These are phyloP conservation scores for Cystobasidium pallidum DNA, from an alignment of 1,284 basidiomycete genomes.

Conservation along the genomic window DNA sequence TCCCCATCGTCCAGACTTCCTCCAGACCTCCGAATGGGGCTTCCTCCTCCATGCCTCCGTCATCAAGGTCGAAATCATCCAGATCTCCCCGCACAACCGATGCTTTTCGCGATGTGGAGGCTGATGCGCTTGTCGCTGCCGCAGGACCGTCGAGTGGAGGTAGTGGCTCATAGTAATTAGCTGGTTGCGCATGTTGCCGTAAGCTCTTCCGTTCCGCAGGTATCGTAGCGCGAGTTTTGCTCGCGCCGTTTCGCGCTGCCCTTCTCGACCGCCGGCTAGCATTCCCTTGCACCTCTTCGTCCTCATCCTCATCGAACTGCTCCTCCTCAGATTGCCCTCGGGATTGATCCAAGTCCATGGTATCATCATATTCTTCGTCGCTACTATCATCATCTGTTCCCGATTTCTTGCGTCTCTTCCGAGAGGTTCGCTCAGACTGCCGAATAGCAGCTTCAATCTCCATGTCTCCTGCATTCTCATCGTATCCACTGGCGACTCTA, in stretches of 20 bases:
- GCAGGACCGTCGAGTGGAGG: background rate
- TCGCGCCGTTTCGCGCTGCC: constrained; percentile 1
- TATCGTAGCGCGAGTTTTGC: constrained; percentile 2
- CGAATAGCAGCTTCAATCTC: constrained; percentile 31
- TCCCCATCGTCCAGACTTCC: constrained; percentile 40
- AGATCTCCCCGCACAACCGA: constrained; percentile 9
- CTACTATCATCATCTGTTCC: constrained; percentile 21
- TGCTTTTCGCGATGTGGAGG: constrained; percentile 11
- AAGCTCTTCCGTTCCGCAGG: constrained; percentile 31
- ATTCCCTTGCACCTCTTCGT: constrained; percentile 16
- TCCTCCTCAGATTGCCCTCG: constrained; percentile 15
- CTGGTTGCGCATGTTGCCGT: constrained; percentile 15
- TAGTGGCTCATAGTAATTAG: background rate
- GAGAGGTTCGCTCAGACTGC: constrained; percentile 23
- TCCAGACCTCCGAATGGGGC: constrained; percentile 40
- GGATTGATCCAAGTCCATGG: background rate
- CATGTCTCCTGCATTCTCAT: constrained; percentile 37
- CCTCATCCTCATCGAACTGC: constrained; percentile 16
- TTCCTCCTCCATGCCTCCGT: constrained; percentile 20
- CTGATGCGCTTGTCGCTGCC: background rate
- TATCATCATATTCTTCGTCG: constrained; percentile 10
- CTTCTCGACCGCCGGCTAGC: background rate
- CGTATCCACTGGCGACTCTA: constrained; percentile 27
- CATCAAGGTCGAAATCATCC: constrained; percentile 4
- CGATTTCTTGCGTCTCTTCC: constrained; percentile 24